These are phyloP conservation scores for Picea glauca DNA, from an alignment of 75 land plant species.

Conservation along the genomic window DNA sequence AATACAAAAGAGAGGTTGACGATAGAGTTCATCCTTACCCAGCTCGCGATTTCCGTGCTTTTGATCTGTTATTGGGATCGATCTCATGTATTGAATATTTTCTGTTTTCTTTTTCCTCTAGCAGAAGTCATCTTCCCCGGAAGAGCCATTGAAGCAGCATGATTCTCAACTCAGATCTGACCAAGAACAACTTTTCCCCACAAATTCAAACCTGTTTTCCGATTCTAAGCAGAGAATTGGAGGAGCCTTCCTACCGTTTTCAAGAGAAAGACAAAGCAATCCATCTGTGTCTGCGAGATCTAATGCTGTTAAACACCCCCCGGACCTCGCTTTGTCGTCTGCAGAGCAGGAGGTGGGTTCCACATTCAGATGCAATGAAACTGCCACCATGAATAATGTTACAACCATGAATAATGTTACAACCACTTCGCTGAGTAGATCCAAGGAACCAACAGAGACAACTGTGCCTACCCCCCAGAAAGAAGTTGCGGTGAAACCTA, in stretches of 20 bases:
- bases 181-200: constrained; percentile 19
- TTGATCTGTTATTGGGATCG: background rate
- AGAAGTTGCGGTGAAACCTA: background rate
- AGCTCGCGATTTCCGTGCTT: background rate
- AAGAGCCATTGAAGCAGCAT: constrained; percentile 13
- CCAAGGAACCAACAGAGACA: constrained; percentile 8
- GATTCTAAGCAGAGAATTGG: constrained; percentile 63
- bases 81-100: background rate
- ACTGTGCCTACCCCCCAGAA: background rate
- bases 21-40: too few species aligned
- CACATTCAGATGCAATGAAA: constrained; percentile 10
- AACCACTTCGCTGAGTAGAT: background rate
- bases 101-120: background rate
- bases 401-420: background rate
- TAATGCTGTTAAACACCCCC: constrained; percentile 8
- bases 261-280: constrained; percentile 39
- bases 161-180: constrained; percentile 13
- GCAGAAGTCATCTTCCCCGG: constrained; percentile 14
- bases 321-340: constrained; percentile 62
- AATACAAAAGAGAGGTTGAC: too few species aligned
- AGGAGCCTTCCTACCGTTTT: constrained; percentile 89
- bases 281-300: background rate
- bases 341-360: constrained; percentile 26
- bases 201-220: constrained; percentile 40
- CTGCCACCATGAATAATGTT: background rate